Evolutionary conservation across 345 rosid genomes (phyloP), one percentile per base, ranked within the genome.

Genomic region (Streptanthus diversifolius): DNA sequence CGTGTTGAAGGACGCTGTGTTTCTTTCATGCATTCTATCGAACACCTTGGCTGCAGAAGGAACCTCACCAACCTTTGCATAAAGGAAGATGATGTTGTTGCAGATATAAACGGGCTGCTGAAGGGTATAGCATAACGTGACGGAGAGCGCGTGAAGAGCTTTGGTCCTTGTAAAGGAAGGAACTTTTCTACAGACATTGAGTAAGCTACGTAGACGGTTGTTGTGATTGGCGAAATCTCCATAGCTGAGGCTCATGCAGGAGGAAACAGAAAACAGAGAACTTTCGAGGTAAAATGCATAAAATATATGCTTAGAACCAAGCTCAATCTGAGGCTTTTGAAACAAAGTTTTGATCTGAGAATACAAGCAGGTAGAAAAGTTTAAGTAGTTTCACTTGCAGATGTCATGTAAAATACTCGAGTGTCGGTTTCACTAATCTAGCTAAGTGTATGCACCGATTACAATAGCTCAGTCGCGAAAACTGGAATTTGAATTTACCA

Each of bases 131-230:
- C 80, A 83, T 55, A 81, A 57, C 1, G 90, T 88, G 62, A 85
- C 73, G 66, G 81, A 47, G 33, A 91, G 86, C 0, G 95, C 98
- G 33, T 91, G 97, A 30, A 91, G 89, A 74, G 82, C 62, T 62
- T 83, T 87, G 11, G 87, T 79, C 13, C 72, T 78, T 24, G 71
- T 52, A 48, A 91, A 78, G 33, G 91, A 82, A 63, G 75, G 87
- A 80, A 66, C 24, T 43, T 52, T 81, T 36, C 81, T 56, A 82
- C 85, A 81, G 49, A 66, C 60, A 39, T 77, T 80, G 63, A 88
- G 90, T 48, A 89, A 79, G 18, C 61, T 68, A 63, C 81, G 79
- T 25, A 90, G 71, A 70, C 85, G 90, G 11, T 72, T 59, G 47
- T 75, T 73, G 71, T 63, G 82, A 61, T 64, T 71, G 79, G 75